These are phyloP conservation scores for Kalmusia sp. DNA, from an alignment of 2,329 filamentous ascomycete species.

Conservation along the genomic window DNA sequence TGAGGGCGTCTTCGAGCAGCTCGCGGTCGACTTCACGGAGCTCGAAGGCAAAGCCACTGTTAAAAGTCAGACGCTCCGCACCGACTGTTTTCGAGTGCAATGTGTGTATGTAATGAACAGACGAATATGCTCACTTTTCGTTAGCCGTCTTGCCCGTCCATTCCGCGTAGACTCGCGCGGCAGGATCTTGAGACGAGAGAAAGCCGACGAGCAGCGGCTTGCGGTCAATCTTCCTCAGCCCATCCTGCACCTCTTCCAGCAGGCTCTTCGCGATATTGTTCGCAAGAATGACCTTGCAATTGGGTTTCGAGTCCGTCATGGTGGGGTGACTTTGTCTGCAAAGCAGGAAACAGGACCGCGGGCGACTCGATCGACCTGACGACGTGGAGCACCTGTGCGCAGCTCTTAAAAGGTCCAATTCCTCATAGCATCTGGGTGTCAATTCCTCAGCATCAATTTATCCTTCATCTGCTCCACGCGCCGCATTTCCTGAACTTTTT, in stretches of 20 bases:
- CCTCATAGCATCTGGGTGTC: neutral
- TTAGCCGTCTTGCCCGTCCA: conserved; percentile 96
- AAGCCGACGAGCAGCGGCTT: conserved; percentile 87
- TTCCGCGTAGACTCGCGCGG: conserved; percentile 91
- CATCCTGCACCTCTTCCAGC: conserved; percentile 77
- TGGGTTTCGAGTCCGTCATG: conserved; percentile 48
- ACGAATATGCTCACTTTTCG: conserved; percentile 77
- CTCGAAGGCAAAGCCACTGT: conserved; percentile 86
- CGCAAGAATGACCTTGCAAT: conserved; percentile 93
- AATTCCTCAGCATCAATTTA: conserved; percentile 9
- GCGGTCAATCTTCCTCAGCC: conserved; percentile 73
- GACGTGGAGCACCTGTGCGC: neutral
- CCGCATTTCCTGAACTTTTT: conserved; percentile 16
- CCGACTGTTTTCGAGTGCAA: neutral
- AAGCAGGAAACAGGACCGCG: conserved; percentile 7
- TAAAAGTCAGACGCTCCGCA: conserved; percentile 4
- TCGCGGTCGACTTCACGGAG: conserved; percentile 86
- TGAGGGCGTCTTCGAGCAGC: conserved; percentile 85
- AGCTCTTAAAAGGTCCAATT: neutral
- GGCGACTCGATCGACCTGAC: too few species aligned
- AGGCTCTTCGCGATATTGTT: conserved; percentile 85
- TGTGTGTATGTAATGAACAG: conserved; percentile 11
- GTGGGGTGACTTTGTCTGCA: conserved; percentile 20
- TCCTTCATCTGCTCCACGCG: conserved; percentile 2
- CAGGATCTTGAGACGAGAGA: conserved; percentile 88